Conservation (phyloP, 2,329 filamentous ascomycete species). For the Cytospora schulzeri region DNA sequence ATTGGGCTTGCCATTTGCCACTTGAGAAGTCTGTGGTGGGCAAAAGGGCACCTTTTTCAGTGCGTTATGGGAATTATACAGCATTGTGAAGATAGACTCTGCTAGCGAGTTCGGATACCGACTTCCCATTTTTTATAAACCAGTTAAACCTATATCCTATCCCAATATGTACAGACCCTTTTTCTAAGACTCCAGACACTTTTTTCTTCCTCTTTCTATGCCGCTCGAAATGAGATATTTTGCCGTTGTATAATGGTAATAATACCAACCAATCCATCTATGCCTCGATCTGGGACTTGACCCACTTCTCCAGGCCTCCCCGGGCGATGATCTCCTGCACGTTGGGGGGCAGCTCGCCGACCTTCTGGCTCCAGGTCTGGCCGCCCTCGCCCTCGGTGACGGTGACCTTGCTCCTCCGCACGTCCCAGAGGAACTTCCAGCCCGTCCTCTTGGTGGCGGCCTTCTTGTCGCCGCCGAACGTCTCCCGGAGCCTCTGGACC, state of each 20-base stretch:
- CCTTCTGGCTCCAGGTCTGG: conserved; percentile 73
- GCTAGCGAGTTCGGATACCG: too few relatives aligned
- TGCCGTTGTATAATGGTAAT: neutral
- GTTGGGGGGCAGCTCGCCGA: conserved; percentile 80
- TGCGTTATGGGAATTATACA: too few relatives aligned
- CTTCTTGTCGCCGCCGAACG: conserved; percentile 55
- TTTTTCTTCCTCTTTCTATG: neutral
- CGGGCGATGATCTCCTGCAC: conserved; percentile 82
- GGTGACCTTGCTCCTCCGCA: conserved; percentile 68
- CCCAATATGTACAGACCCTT: too few relatives aligned
- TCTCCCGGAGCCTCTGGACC: conserved; percentile 65
- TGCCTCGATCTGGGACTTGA: conserved; percentile 65
- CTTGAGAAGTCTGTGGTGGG: too few relatives aligned
- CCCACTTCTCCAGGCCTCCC: conserved; percentile 82
- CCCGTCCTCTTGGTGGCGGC: conserved; percentile 72
- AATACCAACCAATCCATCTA: neutral
- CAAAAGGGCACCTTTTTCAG: too few relatives aligned
- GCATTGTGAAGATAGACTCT: too few relatives aligned
- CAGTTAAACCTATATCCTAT: too few relatives aligned
- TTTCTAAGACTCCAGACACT: neutral
- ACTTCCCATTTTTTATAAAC: too few relatives aligned
- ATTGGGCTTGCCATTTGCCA: too few relatives aligned
- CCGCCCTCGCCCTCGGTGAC: conserved; percentile 71
- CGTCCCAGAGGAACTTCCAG: conserved; percentile 84
- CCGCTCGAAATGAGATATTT: neutral